Conservation (phyloP, 2,329 filamentous ascomycete species). For the Xylariaceae sp. region DNA sequence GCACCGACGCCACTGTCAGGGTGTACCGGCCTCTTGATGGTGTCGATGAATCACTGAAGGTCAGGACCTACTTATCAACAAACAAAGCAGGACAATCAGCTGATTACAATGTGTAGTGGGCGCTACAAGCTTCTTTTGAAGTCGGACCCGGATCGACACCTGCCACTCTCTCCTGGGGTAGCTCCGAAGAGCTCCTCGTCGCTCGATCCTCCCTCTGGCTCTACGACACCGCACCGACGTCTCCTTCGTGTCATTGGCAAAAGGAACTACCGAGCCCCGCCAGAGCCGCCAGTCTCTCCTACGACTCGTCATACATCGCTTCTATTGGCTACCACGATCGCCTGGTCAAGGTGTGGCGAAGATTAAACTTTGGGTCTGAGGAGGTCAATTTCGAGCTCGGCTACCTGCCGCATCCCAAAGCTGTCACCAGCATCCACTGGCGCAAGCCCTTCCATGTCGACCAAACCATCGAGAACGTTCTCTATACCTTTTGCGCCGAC, state of each 20-base stretch:
- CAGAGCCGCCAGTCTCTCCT: constrained; percentile 74
- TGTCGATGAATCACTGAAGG: constrained; percentile 69
- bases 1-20: constrained; percentile 62
- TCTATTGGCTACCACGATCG: constrained; percentile 74
- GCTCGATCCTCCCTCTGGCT: constrained; percentile 68
- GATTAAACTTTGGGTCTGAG: constrained; percentile 76
- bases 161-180: constrained; percentile 74
- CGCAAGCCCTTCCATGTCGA: constrained; percentile 71
- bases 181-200: constrained; percentile 77
- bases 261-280: constrained; percentile 68
- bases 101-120: constrained; percentile 47
- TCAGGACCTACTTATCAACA: constrained; percentile 36
- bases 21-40: constrained; percentile 74
- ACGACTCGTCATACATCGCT: constrained; percentile 82
- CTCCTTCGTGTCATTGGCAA: constrained; percentile 64
- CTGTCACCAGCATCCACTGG: constrained; percentile 85
- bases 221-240: constrained; percentile 50
- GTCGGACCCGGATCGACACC: constrained; percentile 47
- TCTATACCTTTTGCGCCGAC: constrained; percentile 87
- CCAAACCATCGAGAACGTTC: constrained; percentile 76
- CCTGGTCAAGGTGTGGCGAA: constrained; percentile 88
- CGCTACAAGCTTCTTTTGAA: constrained; percentile 59
- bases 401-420: constrained; percentile 79
- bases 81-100: constrained; percentile 1
- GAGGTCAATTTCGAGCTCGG: constrained; percentile 85